Base-by-base conservation (phyloP, 1,139 yeast genomes). In the Yarrowia galli region DNA sequence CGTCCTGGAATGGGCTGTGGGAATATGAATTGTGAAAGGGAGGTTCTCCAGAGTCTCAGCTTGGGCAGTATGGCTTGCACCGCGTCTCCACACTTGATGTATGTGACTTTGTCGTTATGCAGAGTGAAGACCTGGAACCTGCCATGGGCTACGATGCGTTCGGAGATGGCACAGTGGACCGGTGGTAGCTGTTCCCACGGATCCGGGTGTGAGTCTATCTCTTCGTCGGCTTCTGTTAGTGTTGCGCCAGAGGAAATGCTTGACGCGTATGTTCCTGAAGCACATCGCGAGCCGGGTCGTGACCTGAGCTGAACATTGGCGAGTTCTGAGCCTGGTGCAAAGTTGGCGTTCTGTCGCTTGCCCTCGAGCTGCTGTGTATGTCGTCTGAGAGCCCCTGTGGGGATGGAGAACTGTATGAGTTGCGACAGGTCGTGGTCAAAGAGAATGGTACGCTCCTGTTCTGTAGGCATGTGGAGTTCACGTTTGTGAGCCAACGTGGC, bases 1-100 rank as follows among this genome's bases (percentile, higher is more conserved):
- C 92, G 79, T 69, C 87, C 89, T 0, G 93, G 93, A 71, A 88
- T 88, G 12, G 86, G 85, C 71, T 89, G 80, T 0, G 92, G 91
- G 40, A 89, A 74, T 1, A 89, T 81, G 72, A 87, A 88, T 70
- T 86, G 87, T 71, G 83, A 82, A 63, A 75, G 73, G 40, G 80
- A 81, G 1, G 86, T 82, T 71, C 90, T 81, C 68, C 89, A 78
- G 2, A 89, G 80, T 72, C 87, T 85, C 67, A 86, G 77, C 69
- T 82, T 83, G 3, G 91, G 90, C 63, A 89, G 77, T 20, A 89
- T 82, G 1, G 96, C 93, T 73, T 89, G 89, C 7, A 85, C 83
- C 65, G 86, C 82, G 7, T 84, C 78, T 2, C 89, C 89, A 73
- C 89, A 86, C 18, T 82, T 81, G 35, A 89, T 75, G 74, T 88